phyloP scores from a whole-genome alignment of 2,329 filamentous ascomycete genomes.

The Paraconiothyrium sp. region DNA sequence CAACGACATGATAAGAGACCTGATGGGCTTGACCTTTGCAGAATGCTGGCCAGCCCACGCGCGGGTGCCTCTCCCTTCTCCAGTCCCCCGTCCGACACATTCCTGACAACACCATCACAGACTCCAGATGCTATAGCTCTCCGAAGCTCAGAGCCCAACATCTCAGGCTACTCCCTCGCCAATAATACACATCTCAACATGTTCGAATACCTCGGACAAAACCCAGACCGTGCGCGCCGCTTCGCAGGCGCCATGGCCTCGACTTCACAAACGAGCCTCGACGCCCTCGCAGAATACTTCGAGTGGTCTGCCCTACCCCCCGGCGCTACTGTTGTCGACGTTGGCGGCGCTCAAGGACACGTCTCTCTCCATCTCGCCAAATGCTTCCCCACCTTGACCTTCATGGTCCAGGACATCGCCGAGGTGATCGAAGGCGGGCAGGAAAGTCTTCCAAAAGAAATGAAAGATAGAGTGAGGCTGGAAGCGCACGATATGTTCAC shows the following conservation, averaged over 20 bases:
- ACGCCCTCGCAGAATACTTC: background rate
- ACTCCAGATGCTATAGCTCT: slow-evolving; percentile 17
- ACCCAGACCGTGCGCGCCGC: slow-evolving; percentile 14
- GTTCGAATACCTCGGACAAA: slow-evolving; percentile 11
- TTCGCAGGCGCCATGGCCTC: slow-evolving; percentile 20
- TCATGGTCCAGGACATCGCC: slow-evolving; percentile 21
- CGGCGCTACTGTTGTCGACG: slow-evolving; percentile 20
- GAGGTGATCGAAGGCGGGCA: slow-evolving; percentile 12
- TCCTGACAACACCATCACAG: background rate
- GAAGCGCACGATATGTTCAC: slow-evolving; percentile 25
- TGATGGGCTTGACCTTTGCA: slow-evolving; percentile 21
- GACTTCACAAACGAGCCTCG: slow-evolving; percentile 4
- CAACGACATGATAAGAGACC: slow-evolving; percentile 15
- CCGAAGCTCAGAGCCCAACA: slow-evolving; percentile 16
- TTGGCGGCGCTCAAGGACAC: slow-evolving; percentile 22
- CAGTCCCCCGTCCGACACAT: background rate
- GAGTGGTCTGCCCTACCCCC: background rate
- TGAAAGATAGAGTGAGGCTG: slow-evolving; percentile 13
- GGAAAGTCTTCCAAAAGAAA: slow-evolving; percentile 5
- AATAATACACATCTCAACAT: slow-evolving; percentile 11
- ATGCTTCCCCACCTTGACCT: slow-evolving; percentile 12
- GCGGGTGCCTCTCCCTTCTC: background rate
- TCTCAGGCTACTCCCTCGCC: slow-evolving; percentile 16
- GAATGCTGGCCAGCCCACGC: slow-evolving; percentile 20
- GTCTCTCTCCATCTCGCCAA: slow-evolving; percentile 15